Base-by-base conservation (phyloP, 176 grass and related monocot species). In the Tillandsia leiboldiana region DNA sequence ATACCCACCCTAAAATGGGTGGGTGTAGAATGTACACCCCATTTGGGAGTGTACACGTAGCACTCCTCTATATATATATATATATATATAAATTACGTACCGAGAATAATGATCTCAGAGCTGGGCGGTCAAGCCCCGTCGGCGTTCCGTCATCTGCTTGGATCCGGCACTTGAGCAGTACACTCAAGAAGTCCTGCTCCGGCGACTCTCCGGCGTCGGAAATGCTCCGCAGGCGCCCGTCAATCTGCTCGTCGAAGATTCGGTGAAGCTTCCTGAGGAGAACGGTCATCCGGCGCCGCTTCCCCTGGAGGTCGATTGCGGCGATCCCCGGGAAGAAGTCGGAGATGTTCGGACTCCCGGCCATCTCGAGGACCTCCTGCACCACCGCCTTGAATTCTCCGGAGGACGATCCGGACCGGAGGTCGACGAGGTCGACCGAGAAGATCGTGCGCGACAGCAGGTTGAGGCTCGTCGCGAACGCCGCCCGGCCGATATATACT, bases 321-420 rank as follows among this genome's bases (percentile, higher is more conserved):
- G 82, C 79, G 22, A 90, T 15, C 1, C 53, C 56, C 1, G 82
- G 87, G 58, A 85, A 82, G 76, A 79, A 89, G 65, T 89, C 87
- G 1, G 79, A 77, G 11, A 89, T 5, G 77, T 94, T 87, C 15
- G 82, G 71, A 20, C 48, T 52, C 13, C 53, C 54, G 2, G 33
- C 71, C 23, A 50, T 10, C 22, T 3, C 78, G 83, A 87, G 77
- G 56, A 87, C 74, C 3, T 22, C 71, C 10, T 50, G 28, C 26
- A 86, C 57, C 8, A 58, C 15, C 0, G 72, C n/a, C 22, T 77
- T 73, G 51, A 89, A 83, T 53, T 71, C 79, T 27, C 71, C 76
- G 2, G 80, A 79, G 2, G 80, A 79, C 48, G 86, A 86, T 49
- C 42, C 80, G 17, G 48, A 18, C 42, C 24, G 17, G 1, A 73